Base-by-base conservation (phyloP, 805 yeast genomes). In the Tetrapisispora namnaoensis region DNA sequence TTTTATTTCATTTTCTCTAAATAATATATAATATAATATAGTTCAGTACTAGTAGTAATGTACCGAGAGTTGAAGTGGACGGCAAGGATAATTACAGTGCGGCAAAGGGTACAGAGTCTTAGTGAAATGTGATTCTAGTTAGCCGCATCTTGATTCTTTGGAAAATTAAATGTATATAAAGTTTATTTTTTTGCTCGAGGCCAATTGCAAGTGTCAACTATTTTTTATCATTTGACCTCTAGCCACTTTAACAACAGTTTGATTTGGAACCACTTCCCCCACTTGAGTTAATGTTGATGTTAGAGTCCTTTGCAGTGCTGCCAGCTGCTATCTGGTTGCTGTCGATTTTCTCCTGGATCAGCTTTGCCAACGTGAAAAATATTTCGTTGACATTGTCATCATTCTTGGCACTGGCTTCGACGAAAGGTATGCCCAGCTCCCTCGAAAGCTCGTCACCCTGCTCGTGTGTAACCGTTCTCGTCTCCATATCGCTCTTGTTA, bases 391-490 rank as follows among this genome's bases (percentile, higher is more conserved):
- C 99, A 62, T 90, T 89, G 51, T 80, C 82, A 60, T 89, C 90
- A 44, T 90, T 83, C 74, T 93, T 93, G 37, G 99, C 99, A 70
- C 93, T 82, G 30, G 98, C 95, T 73, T 93, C 99, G 63, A 93
- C 75, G 69, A 93, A 93, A 30, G 96, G 95, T 49, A 93, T 75
- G 49, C 86, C 86, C 57, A 93, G 76, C 67, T 85, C 95, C 51
- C 80, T 76, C 27, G 98, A 97, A 55, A 93, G 74, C 20, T 78
- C 80, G 65, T 85, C 87, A 61, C 98, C 99, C 68, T 91, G 95
- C 62, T 91, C 96, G 50, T 78, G 75, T 22, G 90, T 74, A 13
- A 93, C 95, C 49, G 84, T 90, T 69, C 99, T 82, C 56, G 85
- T 78, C 46, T 77, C 82, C 70, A 90, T 93, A 63, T 93, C 99